phyloP scores from a whole-genome alignment of 139 green algal species.

The Picochlorum sp. region DNA sequence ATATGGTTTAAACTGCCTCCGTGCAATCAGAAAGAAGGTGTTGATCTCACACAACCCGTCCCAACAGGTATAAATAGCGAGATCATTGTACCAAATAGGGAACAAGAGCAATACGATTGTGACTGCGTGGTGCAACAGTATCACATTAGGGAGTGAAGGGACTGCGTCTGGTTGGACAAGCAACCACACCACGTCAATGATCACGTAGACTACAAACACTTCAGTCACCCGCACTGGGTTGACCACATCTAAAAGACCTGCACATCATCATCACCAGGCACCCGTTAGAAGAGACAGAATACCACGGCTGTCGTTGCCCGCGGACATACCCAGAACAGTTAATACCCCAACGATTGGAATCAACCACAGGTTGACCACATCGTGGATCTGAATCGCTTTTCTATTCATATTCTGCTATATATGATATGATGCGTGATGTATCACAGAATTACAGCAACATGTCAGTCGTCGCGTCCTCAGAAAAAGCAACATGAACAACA shows the following conservation, averaged over 20 bases:
- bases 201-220: slow-evolving; percentile 27
- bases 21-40: slow-evolving; percentile 49
- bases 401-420: not conserved
- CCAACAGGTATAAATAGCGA: slow-evolving; percentile 32
- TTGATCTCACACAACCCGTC: slow-evolving; percentile 43
- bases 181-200: slow-evolving; percentile 34
- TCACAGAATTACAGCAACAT: too few relatives aligned
- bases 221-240: slow-evolving; percentile 20
- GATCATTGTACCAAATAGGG: slow-evolving; percentile 19
- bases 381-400: slow-evolving; percentile 4
- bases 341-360: slow-evolving; percentile 9
- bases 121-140: slow-evolving; percentile 36
- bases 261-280: not conserved
- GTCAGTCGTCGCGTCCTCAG: too few relatives aligned
- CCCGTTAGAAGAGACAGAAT: not conserved
- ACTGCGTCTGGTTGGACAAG: slow-evolving; percentile 25
- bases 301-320: not conserved
- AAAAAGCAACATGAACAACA: too few relatives aligned
- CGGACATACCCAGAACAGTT: slow-evolving; percentile 4
- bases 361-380: slow-evolving; percentile 8
- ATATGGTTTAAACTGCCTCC: slow-evolving; percentile 21
- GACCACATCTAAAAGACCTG: slow-evolving; percentile 18
- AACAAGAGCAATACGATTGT: slow-evolving; percentile 34
- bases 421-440: too few relatives aligned
- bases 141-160: slow-evolving; percentile 30